These are phyloP conservation scores for Tephrocybe sp. DNA, from an alignment of 768 basidiomycete species.

Conservation along the genomic window DNA sequence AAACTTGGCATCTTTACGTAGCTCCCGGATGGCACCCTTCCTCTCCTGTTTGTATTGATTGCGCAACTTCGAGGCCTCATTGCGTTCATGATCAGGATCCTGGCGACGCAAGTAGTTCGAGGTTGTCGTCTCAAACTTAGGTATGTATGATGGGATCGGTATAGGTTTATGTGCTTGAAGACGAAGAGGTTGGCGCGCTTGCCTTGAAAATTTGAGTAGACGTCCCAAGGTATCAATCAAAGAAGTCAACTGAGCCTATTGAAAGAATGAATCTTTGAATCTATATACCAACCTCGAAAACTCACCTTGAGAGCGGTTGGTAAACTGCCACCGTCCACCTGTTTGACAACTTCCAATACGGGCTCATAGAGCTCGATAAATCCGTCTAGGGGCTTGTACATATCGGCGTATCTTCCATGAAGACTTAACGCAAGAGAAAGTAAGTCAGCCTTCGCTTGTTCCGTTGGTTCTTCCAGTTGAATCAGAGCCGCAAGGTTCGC, in stretches of 20 bases:
- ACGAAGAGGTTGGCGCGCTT: conserved; percentile 72
- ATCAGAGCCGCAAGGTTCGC: conserved; percentile 49
- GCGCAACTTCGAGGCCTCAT: conserved; percentile 81
- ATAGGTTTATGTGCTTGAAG: conserved; percentile 96
- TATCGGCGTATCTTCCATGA: conserved; percentile 63
- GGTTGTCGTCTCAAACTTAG: conserved; percentile 81
- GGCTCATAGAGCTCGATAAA: conserved; percentile 87
- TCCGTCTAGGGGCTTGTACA: conserved; percentile 74
- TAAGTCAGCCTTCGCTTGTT: conserved; percentile 74
- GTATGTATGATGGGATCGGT: conserved; percentile 89
- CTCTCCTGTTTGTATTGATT: conserved; percentile 90
- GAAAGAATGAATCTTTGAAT: conserved; percentile 14
- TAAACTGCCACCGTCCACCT: conserved; percentile 44
- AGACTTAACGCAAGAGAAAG: conserved; percentile 62
- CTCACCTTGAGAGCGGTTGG: conserved; percentile 56
- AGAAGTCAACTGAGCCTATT: conserved; percentile 45
- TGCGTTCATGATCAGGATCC: conserved; percentile 92
- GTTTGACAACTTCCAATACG: conserved; percentile 52
- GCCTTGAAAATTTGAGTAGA: conserved; percentile 68
- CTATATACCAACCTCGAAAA: conserved; percentile 1
- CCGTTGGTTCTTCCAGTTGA: conserved; percentile 30
- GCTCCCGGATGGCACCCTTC: conserved; percentile 94
- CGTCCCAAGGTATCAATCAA: conserved; percentile 51
- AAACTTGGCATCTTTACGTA: conserved; percentile 94
- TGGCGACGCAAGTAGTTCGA: conserved; percentile 76